Evolutionary conservation across 345 rosid species (phyloP).

Genomic region (Gossypium mustelinum): DNA sequence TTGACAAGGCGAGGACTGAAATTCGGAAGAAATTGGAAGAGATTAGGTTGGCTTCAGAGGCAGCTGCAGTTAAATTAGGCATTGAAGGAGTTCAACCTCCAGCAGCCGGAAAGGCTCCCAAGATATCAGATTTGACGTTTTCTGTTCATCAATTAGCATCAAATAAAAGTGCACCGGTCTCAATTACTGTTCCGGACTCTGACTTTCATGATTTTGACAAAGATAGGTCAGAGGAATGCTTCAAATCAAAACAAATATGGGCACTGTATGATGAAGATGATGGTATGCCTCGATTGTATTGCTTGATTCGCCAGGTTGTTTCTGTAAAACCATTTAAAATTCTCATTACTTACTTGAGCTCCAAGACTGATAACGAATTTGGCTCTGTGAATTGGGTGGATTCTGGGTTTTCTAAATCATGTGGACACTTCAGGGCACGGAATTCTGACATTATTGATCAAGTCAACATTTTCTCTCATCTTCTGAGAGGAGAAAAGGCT

Average conservation of each 20-base stretch:
- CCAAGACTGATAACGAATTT: conserved; percentile 83
- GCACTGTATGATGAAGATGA: conserved; percentile 97
- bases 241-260: conserved; percentile 94
- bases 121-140: conserved; percentile 17
- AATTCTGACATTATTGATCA: conserved; percentile 79
- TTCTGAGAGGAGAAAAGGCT: conserved; percentile 76
- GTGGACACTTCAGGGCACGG: conserved; percentile 91
- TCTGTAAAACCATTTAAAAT: conserved; percentile 82
- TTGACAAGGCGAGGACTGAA: conserved; percentile 66
- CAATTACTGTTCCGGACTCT: conserved; percentile 82
- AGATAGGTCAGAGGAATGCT: conserved; percentile 87
- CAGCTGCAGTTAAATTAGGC: conserved; percentile 23
- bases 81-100: conserved; percentile 24
- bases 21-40: conserved; percentile 62
- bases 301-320: conserved; percentile 76
- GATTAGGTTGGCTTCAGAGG: conserved; percentile 48
- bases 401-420: conserved; percentile 81
- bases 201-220: conserved; percentile 96
- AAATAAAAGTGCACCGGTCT: conserved; percentile 39
- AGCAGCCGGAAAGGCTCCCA: conserved; percentile 29
- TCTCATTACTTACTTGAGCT: conserved; percentile 77
- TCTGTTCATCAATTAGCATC: conserved; percentile 33
- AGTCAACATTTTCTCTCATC: conserved; percentile 91
- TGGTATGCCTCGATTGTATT: conserved; percentile 96
- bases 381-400: conserved; percentile 83